These are phyloP conservation scores for Beauveria brongniartii DNA, from an alignment of 2,329 filamentous ascomycete genomes.

Conservation along the genomic window DNA sequence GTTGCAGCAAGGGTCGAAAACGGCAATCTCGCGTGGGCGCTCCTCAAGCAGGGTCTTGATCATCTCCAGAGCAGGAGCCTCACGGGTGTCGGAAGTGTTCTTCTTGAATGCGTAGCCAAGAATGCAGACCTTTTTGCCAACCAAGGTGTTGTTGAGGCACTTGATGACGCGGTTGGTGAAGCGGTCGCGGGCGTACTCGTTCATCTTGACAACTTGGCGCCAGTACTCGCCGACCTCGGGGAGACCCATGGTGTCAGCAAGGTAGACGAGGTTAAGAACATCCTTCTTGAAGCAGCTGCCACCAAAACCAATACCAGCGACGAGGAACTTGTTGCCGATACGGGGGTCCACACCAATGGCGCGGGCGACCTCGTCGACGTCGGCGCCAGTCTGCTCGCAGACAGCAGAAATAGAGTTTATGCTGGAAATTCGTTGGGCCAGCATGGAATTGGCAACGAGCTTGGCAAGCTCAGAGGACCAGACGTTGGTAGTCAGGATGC, in stretches of 20 bases:
- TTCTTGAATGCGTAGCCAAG: slow-evolving; percentile 77
- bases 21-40: slow-evolving; percentile 52
- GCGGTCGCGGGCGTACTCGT: slow-evolving; percentile 64
- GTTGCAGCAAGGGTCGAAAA: slow-evolving; percentile 60
- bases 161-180: slow-evolving; percentile 60
- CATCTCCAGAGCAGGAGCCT: slow-evolving; percentile 61
- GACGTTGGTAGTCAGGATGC: slow-evolving; percentile 64
- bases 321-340: slow-evolving; percentile 65
- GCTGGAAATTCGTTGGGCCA: slow-evolving; percentile 72
- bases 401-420: slow-evolving; percentile 78
- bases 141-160: slow-evolving; percentile 59
- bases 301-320: slow-evolving; percentile 69
- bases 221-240: slow-evolving; percentile 69
- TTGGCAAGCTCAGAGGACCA: slow-evolving; percentile 76
- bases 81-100: slow-evolving; percentile 67
- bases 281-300: slow-evolving; percentile 80
- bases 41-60: slow-evolving; percentile 59
- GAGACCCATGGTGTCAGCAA: slow-evolving; percentile 61
- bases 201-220: slow-evolving; percentile 66
- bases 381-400: slow-evolving; percentile 67
- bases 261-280: slow-evolving; percentile 63
- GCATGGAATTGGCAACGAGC: slow-evolving; percentile 70
- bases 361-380: slow-evolving; percentile 63
- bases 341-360: slow-evolving; percentile 62
- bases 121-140: slow-evolving; percentile 62